phyloP scores from a whole-genome alignment of 257 asterid species.

The Solanum pennellii region DNA sequence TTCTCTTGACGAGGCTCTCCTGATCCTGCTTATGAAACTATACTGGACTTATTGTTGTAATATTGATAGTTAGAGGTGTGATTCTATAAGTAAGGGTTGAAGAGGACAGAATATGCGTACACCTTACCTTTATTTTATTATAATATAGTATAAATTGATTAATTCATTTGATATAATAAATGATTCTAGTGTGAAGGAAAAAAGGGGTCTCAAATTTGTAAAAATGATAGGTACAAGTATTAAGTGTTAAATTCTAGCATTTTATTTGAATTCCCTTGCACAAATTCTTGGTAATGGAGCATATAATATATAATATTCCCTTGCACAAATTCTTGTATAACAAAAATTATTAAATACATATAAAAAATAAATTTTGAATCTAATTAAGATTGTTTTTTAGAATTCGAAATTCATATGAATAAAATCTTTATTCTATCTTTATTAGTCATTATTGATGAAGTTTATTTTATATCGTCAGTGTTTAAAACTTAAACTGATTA shows the following conservation, averaged over 20 bases:
- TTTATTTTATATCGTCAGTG: background rate
- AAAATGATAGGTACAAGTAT: background rate
- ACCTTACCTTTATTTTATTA: too few relatives aligned
- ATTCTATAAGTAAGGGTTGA: background rate
- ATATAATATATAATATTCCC: too few relatives aligned
- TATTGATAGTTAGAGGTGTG: background rate
- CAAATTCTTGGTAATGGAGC: too few relatives aligned
- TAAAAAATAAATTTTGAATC: too few relatives aligned
- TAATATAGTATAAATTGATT: background rate
- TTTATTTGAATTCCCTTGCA: background rate
- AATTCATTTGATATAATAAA: background rate
- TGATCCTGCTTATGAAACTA: background rate
- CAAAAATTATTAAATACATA: too few relatives aligned
- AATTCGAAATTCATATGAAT: too few relatives aligned
- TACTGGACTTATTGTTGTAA: background rate
- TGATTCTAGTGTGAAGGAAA: background rate
- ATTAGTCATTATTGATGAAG: too few relatives aligned
- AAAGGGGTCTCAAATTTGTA: background rate
- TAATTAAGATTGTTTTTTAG: too few relatives aligned
- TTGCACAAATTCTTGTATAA: too few relatives aligned
- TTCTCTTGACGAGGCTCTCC: accelerated
- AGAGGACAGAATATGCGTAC: background rate
- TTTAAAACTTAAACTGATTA: background rate
- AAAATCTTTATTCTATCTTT: background rate
- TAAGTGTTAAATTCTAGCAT: background rate